Evolutionary conservation across 805 yeast genomes (phyloP).

Genomic region (Yamadazyma kitorensis): DNA sequence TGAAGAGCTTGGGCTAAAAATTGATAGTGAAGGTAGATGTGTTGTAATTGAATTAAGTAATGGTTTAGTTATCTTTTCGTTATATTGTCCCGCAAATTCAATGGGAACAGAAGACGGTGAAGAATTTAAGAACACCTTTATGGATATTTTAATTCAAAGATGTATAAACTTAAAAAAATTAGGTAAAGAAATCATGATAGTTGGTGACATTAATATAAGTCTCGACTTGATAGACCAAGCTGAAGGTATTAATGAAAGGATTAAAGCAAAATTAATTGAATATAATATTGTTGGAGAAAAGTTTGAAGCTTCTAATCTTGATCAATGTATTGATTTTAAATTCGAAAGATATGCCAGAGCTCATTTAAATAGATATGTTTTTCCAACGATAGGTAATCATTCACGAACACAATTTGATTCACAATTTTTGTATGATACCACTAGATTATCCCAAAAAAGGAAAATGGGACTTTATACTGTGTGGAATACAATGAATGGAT

Average conservation of each 20-base stretch:
- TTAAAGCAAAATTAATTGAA: slow-evolving; percentile 34
- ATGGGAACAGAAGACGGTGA: slow-evolving; percentile 66
- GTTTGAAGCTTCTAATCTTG: slow-evolving; percentile 9
- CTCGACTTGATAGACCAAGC: slow-evolving; percentile 83
- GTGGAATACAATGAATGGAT: slow-evolving; percentile 80
- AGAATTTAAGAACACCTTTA: slow-evolving; percentile 53
- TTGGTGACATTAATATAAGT: slow-evolving; percentile 89
- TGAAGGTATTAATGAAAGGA: slow-evolving; percentile 51
- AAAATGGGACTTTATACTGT: slow-evolving; percentile 75
- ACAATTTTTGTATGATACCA: slow-evolving; percentile 53
- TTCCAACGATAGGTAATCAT: slow-evolving; percentile 17
- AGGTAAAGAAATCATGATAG: slow-evolving; percentile 69
- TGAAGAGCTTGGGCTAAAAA: slow-evolving; percentile 32
- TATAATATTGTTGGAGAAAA: slow-evolving; percentile 9
- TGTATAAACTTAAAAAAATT: slow-evolving; percentile 45
- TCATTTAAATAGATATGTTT: slow-evolving; percentile 26
- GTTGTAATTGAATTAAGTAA: slow-evolving; percentile 69
- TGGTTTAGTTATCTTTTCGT: slow-evolving; percentile 57
- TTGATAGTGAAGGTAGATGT: slow-evolving; percentile 87
- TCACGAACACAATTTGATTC: slow-evolving; percentile 1
- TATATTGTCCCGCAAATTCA: slow-evolving; percentile 94
- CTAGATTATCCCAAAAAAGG: slow-evolving; percentile 55
- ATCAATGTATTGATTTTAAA: slow-evolving; percentile 35
- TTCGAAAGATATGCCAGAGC: slow-evolving; percentile 25
- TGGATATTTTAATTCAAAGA: slow-evolving; percentile 59